phyloP scores from a whole-genome alignment of 768 basidiomycete genomes.

The Hygrocybe punicea region DNA sequence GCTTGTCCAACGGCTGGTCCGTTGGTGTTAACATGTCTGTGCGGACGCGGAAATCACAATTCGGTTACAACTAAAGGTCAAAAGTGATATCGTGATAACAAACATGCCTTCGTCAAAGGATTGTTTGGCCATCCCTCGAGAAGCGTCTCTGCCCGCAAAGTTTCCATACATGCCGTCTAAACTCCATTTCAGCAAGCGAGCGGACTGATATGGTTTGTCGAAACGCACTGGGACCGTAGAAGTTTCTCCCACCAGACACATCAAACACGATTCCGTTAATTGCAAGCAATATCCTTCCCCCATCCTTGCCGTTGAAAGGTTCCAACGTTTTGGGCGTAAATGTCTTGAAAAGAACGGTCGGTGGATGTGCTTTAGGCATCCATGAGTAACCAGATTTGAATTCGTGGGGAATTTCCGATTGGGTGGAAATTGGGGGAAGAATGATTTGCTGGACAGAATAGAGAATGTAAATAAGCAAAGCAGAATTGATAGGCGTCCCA shows the following conservation, averaged over 20 bases:
- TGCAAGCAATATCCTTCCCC: constrained; percentile 75
- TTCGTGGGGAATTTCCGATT: constrained; percentile 54
- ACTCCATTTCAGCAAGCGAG: neutral
- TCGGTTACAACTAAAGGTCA: neutral
- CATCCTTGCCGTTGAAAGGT: constrained; percentile 61
- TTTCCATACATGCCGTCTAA: constrained; percentile 95
- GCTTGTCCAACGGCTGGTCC: constrained; percentile 81
- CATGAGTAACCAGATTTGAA: constrained; percentile 87
- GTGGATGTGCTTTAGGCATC: constrained; percentile 81
- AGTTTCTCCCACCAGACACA: constrained; percentile 81
- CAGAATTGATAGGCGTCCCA: constrained; percentile 76
- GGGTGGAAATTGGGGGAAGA: constrained; percentile 58
- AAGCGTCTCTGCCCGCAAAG: constrained; percentile 95
- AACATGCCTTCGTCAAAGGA: constrained; percentile 83
- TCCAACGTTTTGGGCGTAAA: constrained; percentile 77
- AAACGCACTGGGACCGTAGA: constrained; percentile 89
- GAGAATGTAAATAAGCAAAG: constrained; percentile 71
- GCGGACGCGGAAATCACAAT: neutral
- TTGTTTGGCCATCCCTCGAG: constrained; percentile 96
- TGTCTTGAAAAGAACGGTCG: constrained; percentile 69
- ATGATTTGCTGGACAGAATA: constrained; percentile 74
- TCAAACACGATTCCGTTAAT: constrained; percentile 91
- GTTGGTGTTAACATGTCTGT: constrained; percentile 90
- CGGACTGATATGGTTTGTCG: neutral
- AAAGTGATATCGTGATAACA: neutral